Evolutionary conservation across 1,139 yeast species (phyloP), one percentile per base, ranked within the genome.

Genomic region (Taiozyma sp.): DNA sequence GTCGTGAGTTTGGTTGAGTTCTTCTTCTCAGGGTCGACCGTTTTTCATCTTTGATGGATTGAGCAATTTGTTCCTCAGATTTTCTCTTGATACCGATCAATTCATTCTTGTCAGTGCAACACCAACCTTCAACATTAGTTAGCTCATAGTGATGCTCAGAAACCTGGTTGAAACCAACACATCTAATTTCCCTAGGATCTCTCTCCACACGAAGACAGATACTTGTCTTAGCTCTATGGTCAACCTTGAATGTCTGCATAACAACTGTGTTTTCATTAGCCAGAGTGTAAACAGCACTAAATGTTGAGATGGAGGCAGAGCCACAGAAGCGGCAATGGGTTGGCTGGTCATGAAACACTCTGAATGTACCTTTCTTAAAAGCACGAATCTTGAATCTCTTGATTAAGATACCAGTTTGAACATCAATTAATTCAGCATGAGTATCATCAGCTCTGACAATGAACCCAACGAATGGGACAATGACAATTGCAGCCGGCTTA

Each of bases 261-360:
- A 85, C 82, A 46, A 88, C 71, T 1, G 81, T 77, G 9, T 76
- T 76, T 1, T 76, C 71, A 50, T 79, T 83, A 26, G 68, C 67
- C 56, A 84, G 88, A 43, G 84, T 83, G 65, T 88, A 89, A 1
- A 84, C 81, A 37, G 88, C 73, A 3, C 91, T 83, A 48, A 89
- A 75, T 1, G 91, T 77, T 37, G 81, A 78, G 41, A 88, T 77
- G 0, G 95, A 85, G 0, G 88, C 91, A 70, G 95, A 85, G 1
- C 97, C 97, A 71, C 97, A 89, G 66, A 89, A 89, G 52, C 86
- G 77, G 68, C 97, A 89, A 69, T 89, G 96, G 0, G 89, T 83
- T 3, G 96, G 95, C 58, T 83, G 89, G 47, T 85, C 84, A 64
- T 88, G 96, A 53, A 88, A 81, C 0, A 85, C 93, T 52, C 76